Conservation (phyloP, 2,329 filamentous ascomycete species). For the Ceratocystis eucalypticola region DNA sequence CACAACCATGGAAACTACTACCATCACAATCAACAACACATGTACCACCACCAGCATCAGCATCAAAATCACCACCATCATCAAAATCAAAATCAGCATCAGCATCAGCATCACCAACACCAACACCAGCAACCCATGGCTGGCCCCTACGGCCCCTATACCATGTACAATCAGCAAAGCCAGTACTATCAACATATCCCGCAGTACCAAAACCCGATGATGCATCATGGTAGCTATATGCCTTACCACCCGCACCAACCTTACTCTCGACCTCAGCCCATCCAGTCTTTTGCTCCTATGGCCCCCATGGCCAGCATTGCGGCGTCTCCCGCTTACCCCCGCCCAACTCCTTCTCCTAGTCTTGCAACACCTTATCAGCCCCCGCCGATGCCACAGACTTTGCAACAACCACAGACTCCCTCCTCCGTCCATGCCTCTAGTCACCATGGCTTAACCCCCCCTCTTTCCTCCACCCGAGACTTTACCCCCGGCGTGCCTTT, state of each 20-base stretch:
- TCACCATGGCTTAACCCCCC: constrained; percentile 22
- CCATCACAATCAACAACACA: constrained; percentile 22
- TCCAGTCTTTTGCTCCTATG: constrained; percentile 43
- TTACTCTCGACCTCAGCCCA: constrained; percentile 36
- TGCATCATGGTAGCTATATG: constrained; percentile 31
- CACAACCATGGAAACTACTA: constrained; percentile 6
- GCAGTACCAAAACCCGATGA: constrained; percentile 31
- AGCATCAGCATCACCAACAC: constrained; percentile 27
- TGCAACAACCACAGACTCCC: constrained; percentile 35
- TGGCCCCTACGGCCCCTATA: constrained; percentile 7
- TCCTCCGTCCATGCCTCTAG: constrained; percentile 36
- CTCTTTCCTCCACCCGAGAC: constrained; percentile 16
- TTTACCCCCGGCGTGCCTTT: constrained; percentile 17
- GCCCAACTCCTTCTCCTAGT: constrained; percentile 39
- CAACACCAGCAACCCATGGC: constrained; percentile 20
- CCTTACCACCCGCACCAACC: constrained; percentile 31
- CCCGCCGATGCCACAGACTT: constrained; percentile 32
- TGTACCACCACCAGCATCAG: constrained; percentile 24
- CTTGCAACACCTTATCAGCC: constrained; percentile 45
- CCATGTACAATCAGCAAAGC: constrained; percentile 23
- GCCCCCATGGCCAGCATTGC: constrained; percentile 4
- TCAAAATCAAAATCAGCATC: constrained; percentile 24
- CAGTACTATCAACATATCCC: constrained; percentile 25
- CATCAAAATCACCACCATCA: constrained; percentile 22
- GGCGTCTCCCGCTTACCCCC: constrained; percentile 26